phyloP scores from a whole-genome alignment of 1,139 yeast species.

The Blastobotrys arbuscula region DNA sequence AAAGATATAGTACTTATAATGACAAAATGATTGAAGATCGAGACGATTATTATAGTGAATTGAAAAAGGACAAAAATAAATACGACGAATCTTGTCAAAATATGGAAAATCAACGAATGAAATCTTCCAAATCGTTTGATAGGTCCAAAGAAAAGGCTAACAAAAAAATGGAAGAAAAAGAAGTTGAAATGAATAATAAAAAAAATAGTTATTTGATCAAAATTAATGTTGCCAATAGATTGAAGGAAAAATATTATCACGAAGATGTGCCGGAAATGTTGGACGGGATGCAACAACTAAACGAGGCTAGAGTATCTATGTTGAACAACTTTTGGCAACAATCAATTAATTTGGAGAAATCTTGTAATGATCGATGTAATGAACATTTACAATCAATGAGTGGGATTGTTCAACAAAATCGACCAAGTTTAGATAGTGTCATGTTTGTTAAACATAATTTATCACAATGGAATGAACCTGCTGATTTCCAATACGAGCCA shows the following conservation, averaged over 20 bases:
- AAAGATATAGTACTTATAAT: constrained; percentile 53
- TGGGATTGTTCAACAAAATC: constrained; percentile 60
- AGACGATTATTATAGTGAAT: constrained; percentile 55
- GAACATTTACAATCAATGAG: constrained; percentile 51
- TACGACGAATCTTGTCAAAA: constrained; percentile 77
- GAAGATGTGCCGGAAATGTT: constrained; percentile 91
- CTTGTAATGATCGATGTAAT: constrained; percentile 48
- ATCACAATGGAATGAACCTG: constrained; percentile 76
- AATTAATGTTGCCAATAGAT: constrained; percentile 78
- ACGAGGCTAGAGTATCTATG: constrained; percentile 70
- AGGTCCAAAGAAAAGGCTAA: constrained; percentile 52
- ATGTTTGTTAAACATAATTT: constrained; percentile 91
- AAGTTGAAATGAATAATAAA: constrained; percentile 75
- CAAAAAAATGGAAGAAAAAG: constrained; percentile 55
- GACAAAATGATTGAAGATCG: constrained; percentile 55
- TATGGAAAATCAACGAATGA: constrained; percentile 76
- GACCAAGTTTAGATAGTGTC: constrained; percentile 70
- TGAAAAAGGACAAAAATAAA: constrained; percentile 61
- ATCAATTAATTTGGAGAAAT: constrained; percentile 60
- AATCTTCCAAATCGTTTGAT: constrained; percentile 46
- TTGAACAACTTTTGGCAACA: constrained; percentile 64
- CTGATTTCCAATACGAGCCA: constrained; percentile 78
- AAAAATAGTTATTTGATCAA: constrained; percentile 79
- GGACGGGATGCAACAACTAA: constrained; percentile 79
- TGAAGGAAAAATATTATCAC: constrained; percentile 86